phyloP scores from a whole-genome alignment of 305 asterid genomes.

The Euphrasia arctica region DNA sequence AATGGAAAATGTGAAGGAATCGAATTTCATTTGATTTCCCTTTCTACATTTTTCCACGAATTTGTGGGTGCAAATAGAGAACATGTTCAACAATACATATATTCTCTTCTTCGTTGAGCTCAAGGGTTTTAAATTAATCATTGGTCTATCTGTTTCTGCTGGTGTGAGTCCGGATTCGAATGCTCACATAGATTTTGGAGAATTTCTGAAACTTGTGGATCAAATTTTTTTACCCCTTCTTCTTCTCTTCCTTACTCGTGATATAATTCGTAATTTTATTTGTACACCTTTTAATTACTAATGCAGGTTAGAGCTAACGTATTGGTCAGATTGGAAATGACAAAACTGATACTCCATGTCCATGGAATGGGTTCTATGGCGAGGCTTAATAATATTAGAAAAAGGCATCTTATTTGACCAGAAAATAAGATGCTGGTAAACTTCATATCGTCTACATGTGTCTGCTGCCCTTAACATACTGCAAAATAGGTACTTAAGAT shows the following conservation, averaged over 20 bases:
- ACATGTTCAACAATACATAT: background rate
- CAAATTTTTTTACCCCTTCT: background rate
- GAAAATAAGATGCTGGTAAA: background rate
- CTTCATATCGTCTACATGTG: conserved; percentile 6
- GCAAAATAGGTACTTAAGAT: background rate
- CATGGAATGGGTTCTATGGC: background rate
- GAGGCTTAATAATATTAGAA: background rate
- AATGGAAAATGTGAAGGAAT: background rate
- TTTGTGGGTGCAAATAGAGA: background rate
- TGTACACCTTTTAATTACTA: background rate
- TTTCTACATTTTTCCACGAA: background rate
- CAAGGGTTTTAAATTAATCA: background rate
- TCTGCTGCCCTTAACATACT: background rate
- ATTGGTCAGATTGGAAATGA: background rate
- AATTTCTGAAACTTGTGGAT: background rate
- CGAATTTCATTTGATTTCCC: background rate
- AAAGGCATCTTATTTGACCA: conserved; percentile 4
- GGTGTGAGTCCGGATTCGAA: conserved; percentile 12
- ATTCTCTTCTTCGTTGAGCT: background rate
- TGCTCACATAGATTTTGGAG: conserved; percentile 12
- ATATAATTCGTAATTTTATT: background rate
- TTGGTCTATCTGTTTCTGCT: conserved; percentile 4
- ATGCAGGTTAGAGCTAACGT: conserved; percentile 13
- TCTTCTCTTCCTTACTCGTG: background rate
- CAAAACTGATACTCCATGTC: background rate